These are phyloP conservation scores for Spergularia marina DNA, from an alignment of 148 eudicot species.

Conservation along the genomic window DNA sequence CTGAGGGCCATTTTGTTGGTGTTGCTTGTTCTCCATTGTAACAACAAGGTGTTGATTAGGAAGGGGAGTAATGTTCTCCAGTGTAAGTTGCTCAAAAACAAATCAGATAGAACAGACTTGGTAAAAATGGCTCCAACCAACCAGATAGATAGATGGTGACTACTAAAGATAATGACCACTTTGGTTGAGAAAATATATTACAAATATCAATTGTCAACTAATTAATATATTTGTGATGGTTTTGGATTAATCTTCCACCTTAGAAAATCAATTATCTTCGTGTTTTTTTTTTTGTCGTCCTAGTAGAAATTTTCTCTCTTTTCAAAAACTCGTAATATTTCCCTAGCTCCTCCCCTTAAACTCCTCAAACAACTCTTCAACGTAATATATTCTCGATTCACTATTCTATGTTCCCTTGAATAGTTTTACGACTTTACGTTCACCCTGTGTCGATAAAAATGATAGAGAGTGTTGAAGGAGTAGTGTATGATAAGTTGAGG, in stretches of 20 bases:
- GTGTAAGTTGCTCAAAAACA: slow-evolving; percentile 16
- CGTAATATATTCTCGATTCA: background rate
- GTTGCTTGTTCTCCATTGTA: slow-evolving; percentile 19
- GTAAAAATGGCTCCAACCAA: slow-evolving; percentile 4
- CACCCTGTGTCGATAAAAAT: background rate
- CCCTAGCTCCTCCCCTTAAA: background rate
- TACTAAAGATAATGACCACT: slow-evolving; percentile 6
- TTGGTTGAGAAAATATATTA: slow-evolving; percentile 1
- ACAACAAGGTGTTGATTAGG: background rate
- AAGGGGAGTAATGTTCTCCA: slow-evolving; percentile 20
- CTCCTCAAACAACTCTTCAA: slow-evolving; percentile 6
- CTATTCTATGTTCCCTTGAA: background rate
- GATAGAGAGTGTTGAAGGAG: background rate
- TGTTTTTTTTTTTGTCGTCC: background rate
- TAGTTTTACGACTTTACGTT: background rate
- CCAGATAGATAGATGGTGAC: slow-evolving; percentile 18
- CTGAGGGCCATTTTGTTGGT: slow-evolving; percentile 9
- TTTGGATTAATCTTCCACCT: slow-evolving; percentile 7
- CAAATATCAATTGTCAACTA: background rate
- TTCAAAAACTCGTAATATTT: too few relatives aligned
- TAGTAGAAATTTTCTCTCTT: background rate
- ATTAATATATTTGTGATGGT: background rate
- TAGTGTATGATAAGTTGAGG: background rate
- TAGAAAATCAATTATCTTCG: background rate
- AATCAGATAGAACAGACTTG: background rate